Percentiles rank a stretch among this genome's conserved stretches.
phyloP scores from a whole-genome alignment of 1,284 basidiomycete species.

The Ustilago bromivora region DNA sequence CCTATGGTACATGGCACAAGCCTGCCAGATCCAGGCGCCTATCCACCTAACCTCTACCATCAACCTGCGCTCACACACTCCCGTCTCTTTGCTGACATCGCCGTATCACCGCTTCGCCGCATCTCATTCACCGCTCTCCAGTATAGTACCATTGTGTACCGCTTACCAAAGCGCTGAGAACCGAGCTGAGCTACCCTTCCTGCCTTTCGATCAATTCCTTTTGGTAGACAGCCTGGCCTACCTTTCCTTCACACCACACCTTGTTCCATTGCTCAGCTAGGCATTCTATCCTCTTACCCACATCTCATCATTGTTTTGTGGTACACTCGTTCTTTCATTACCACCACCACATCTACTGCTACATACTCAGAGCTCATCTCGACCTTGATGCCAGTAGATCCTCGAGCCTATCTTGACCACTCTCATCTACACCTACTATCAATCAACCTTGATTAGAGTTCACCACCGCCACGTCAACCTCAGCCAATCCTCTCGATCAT shows the following conservation, averaged over 20 bases:
- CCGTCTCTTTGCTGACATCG: conserved; percentile 7
- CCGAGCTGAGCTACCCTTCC: conserved; percentile 13
- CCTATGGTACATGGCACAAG: conserved; percentile 15
- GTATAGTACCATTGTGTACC: conserved; percentile 17
- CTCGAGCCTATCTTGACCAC: conserved; percentile 8
- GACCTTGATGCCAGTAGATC: conserved; percentile 1
- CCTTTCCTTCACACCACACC: conserved; percentile 5
- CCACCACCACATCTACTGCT: not conserved
- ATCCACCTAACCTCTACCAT: conserved; percentile 19
- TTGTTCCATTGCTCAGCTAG: not conserved
- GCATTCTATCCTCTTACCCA: not conserved
- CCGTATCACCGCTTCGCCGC: not conserved
- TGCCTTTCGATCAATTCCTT: conserved; percentile 3
- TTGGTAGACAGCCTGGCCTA: conserved; percentile 4
- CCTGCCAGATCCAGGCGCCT: conserved; percentile 20
- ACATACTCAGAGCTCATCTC: not conserved
- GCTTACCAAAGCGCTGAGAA: conserved; percentile 13
- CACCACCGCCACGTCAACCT: not conserved
- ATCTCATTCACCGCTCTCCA: conserved; percentile 17
- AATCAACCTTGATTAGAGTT: not conserved
- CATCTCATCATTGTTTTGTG: conserved; percentile 7
- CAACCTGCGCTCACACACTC: not conserved
- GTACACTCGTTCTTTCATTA: not conserved
- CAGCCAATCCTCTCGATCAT: conserved; percentile 1
- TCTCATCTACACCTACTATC: not conserved